These are phyloP conservation scores for Exophiala dermatitidis DNA, from an alignment of 2,329 filamentous ascomycete genomes.

Conservation along the genomic window DNA sequence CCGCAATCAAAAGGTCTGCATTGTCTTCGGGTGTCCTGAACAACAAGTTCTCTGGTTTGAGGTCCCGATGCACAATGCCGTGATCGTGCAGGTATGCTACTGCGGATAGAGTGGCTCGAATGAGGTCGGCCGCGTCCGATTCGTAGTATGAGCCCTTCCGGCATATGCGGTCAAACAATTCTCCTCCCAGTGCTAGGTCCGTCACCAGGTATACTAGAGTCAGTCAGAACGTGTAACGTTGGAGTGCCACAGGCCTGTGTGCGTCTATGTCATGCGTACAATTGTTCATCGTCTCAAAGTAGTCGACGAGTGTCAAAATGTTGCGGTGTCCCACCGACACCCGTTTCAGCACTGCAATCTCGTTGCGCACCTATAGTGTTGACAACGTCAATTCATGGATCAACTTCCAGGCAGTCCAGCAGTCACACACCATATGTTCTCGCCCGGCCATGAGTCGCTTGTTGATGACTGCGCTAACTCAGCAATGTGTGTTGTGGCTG, in stretches of 20 bases:
- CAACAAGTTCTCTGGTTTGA: constrained; percentile 94
- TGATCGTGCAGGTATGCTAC: constrained; percentile 98
- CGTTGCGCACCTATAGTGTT: constrained; percentile 72
- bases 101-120: constrained; percentile 90
- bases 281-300: constrained; percentile 99
- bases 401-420: neutral
- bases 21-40: constrained; percentile 98
- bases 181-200: constrained; percentile 88
- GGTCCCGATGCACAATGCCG: constrained; percentile 93
- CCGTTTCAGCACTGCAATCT: constrained; percentile 92
- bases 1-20: constrained; percentile 89
- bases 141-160: constrained; percentile 98
- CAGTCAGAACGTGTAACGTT: constrained; percentile 12
- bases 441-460: constrained; percentile 95
- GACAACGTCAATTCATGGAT: constrained; percentile 9
- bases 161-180: constrained; percentile 97
- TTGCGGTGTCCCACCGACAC: constrained; percentile 99
- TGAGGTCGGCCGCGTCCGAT: constrained; percentile 88
- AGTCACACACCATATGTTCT: constrained; percentile 77
- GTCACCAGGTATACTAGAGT: constrained; percentile 81
- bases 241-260: neutral
- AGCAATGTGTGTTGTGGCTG: neutral
- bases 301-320: constrained; percentile 94
- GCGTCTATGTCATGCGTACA: constrained; percentile 40
- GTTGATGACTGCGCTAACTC: constrained; percentile 65